Percentiles rank a stretch among this genome's conserved stretches.
Evolutionary conservation across 352 stramenopile species (phyloP).

Genomic region (Pythium myriotylum): DNA sequence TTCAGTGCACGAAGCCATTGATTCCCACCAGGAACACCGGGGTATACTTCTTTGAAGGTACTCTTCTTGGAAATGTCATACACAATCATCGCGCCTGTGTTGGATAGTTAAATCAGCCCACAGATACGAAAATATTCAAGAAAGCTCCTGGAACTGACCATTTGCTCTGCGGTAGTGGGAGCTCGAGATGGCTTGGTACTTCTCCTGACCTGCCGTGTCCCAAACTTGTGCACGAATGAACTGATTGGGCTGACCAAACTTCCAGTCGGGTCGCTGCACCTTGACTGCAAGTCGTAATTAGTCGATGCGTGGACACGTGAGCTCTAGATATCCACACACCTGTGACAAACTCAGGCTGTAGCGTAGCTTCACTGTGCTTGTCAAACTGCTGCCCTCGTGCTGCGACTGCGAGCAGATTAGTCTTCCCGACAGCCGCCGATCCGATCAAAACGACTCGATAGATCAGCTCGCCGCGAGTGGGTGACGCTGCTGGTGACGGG

Average conservation of each 20-base stretch:
- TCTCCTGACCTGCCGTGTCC: slow-evolving; percentile 72
- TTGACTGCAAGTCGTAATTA: too few relatives aligned
- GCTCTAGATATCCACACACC: slow-evolving; percentile 17
- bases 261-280: slow-evolving; percentile 68
- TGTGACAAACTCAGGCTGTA: slow-evolving; percentile 69
- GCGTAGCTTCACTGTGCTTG: slow-evolving; percentile 47
- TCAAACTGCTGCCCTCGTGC: slow-evolving; percentile 62
- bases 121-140: too few relatives aligned
- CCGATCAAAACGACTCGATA: slow-evolving; percentile 75
- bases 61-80: slow-evolving; percentile 65
- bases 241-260: slow-evolving; percentile 65
- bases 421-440: slow-evolving; percentile 64
- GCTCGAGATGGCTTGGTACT: slow-evolving; percentile 73
- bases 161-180: slow-evolving; percentile 70
- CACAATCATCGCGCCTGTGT: slow-evolving; percentile 59
- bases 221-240: slow-evolving; percentile 72
- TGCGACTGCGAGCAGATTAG: slow-evolving; percentile 59
- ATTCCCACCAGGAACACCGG: slow-evolving; percentile 43
- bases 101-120: background rate
- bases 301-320: too few relatives aligned
- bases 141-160: slow-evolving; percentile 32
- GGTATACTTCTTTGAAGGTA: slow-evolving; percentile 73
- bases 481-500: slow-evolving; percentile 42
- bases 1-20: slow-evolving; percentile 69
- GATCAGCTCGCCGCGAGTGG: slow-evolving; percentile 41